These are phyloP conservation scores for Podospora tetraspora DNA, from an alignment of 495 filamentous ascomycete species.

Conservation along the genomic window DNA sequence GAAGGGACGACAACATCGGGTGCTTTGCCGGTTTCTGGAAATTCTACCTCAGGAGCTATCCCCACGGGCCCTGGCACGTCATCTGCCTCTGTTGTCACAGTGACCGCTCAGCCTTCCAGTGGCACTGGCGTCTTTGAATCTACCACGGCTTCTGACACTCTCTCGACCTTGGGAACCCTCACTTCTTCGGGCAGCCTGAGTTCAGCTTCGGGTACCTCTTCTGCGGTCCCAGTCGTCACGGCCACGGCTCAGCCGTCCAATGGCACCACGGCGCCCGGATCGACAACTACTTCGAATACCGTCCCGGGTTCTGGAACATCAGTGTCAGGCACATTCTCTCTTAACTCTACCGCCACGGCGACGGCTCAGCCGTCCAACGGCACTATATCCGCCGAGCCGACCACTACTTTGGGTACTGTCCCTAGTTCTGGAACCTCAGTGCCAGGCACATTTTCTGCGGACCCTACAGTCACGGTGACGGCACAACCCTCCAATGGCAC, in stretches of 20 bases:
- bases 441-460: background rate
- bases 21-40: background rate
- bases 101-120: conserved; percentile 3
- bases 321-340: no score
- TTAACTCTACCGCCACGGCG: background rate
- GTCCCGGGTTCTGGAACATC: no score
- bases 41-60: background rate
- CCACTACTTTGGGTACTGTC: background rate
- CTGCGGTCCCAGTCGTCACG: background rate
- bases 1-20: background rate
- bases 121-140: background rate
- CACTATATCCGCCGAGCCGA: background rate
- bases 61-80: background rate
- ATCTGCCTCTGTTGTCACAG: background rate
- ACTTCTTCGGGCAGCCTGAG: background rate
- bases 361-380: background rate
- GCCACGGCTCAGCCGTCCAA: conserved; percentile 7
- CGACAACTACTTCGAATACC: background rate
- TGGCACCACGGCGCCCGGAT: background rate
- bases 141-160: background rate
- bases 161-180: background rate
- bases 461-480: conserved; percentile 3
- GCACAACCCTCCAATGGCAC: background rate
- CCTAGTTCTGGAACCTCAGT: background rate
- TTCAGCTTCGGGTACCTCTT: background rate